These are phyloP conservation scores for Melanomma pulvis-pyrius DNA, from an alignment of 495 filamentous ascomycete genomes.

Conservation along the genomic window DNA sequence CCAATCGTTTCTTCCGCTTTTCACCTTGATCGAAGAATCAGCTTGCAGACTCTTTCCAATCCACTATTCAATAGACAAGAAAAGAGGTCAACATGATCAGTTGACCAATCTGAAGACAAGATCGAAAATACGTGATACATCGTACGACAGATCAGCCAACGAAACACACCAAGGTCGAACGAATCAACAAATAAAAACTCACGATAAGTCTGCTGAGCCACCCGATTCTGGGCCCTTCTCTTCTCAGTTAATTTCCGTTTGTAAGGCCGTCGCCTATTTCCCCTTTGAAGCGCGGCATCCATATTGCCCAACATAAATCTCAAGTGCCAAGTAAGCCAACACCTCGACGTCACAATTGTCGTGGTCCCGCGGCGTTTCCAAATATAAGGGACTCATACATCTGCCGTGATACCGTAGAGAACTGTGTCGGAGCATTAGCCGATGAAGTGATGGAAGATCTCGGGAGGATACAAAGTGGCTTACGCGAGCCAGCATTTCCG, in stretches of 20 bases:
- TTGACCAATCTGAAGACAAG: not conserved
- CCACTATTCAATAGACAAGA: not conserved
- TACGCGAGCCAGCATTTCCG: slow-evolving; percentile 7
- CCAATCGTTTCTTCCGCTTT: slow-evolving; percentile 21
- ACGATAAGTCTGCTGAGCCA: slow-evolving; percentile 23
- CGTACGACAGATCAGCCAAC: not conserved
- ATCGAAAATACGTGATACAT: not conserved
- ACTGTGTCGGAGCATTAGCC: not conserved
- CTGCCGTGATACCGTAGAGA: not conserved
- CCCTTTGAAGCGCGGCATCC: not conserved
- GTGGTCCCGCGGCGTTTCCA: not conserved
- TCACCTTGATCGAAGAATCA: slow-evolving; percentile 2
- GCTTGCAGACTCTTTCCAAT: not conserved
- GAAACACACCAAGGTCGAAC: not conserved
- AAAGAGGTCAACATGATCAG: not conserved
- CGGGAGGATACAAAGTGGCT: slow-evolving; percentile 1
- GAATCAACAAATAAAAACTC: not conserved
- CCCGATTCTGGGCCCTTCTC: slow-evolving; percentile 23
- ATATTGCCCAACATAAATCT: not conserved
- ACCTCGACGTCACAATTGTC: not conserved
- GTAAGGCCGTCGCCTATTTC: slow-evolving; percentile 7
- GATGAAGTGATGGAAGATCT: not conserved
- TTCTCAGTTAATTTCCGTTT: slow-evolving; percentile 26
- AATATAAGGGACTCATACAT: not conserved
- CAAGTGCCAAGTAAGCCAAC: not conserved